Conservation (phyloP, 805 yeast genomes). For the Starmerella cellae region DNA sequence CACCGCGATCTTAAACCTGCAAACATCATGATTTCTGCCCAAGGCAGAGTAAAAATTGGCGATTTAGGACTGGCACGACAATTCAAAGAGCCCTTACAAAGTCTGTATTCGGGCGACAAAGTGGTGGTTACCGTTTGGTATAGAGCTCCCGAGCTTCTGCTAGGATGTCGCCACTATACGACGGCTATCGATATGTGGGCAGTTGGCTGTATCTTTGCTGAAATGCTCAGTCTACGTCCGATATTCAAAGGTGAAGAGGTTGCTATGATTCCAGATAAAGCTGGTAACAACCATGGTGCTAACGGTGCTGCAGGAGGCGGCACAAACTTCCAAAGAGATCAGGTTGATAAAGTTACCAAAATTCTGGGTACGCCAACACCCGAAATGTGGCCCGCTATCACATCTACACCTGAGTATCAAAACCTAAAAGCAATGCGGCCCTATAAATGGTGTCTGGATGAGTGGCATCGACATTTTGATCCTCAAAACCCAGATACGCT, state of each 20-base stretch:
- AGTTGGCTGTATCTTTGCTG: conserved; percentile 89
- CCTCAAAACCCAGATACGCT: conserved; percentile 59
- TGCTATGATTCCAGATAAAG: conserved; percentile 32
- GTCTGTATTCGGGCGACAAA: conserved; percentile 81
- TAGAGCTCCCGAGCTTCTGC: conserved; percentile 76
- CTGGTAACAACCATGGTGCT: background rate
- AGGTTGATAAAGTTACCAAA: conserved; percentile 78
- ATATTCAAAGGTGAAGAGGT: conserved; percentile 96
- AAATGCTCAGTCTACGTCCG: conserved; percentile 74
- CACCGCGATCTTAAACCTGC: conserved; percentile 97
- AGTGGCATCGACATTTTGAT: conserved; percentile 80
- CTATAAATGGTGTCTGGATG: conserved; percentile 56
- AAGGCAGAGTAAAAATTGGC: conserved; percentile 89
- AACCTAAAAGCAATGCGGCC: conserved; percentile 45
- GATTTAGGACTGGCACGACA: conserved; percentile 85
- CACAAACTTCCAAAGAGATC: conserved; percentile 64
- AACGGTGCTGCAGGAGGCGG: background rate
- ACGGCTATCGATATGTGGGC: conserved; percentile 94
- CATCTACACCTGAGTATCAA: conserved; percentile 71
- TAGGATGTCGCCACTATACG: conserved; percentile 88
- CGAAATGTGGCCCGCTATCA: conserved; percentile 66
- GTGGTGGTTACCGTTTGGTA: conserved; percentile 97
- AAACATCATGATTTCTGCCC: conserved; percentile 83
- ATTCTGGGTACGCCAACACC: conserved; percentile 79
- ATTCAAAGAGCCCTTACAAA: conserved; percentile 74